These are phyloP conservation scores for Lentinula detonsa DNA, from an alignment of 768 basidiomycete species.

Conservation along the genomic window DNA sequence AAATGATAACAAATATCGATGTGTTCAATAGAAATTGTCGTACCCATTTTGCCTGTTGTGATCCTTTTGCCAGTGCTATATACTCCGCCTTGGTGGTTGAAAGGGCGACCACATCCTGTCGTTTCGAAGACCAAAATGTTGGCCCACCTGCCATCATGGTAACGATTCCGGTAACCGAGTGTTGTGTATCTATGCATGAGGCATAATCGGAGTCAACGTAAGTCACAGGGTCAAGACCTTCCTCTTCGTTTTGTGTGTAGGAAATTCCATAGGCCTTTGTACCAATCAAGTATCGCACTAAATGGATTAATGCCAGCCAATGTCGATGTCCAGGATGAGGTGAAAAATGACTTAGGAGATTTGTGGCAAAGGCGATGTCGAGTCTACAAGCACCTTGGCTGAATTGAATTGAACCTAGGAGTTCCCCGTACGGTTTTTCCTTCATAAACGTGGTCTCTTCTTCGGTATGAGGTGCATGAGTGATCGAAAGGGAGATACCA, in stretches of 20 bases:
- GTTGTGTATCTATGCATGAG: not conserved
- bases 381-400: not conserved
- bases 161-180: not conserved
- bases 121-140: not conserved
- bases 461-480: not conserved
- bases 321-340: no score
- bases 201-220: no score
- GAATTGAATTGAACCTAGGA: not conserved
- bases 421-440: not conserved
- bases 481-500: constrained; percentile 2
- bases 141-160: constrained; percentile 1
- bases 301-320: no score
- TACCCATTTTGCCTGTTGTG: not conserved
- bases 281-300: no score
- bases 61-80: not conserved
- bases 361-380: not conserved
- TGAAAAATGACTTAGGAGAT: not conserved
- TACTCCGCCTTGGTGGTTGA: no score
- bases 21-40: not conserved
- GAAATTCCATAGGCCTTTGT: no score
- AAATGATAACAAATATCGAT: no score
- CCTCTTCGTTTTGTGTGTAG: no score
- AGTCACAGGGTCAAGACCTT: no score
- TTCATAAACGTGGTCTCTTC: constrained; percentile 5
- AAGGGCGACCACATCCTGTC: not conserved